Conservation (phyloP, 1,284 basidiomycete species). For the Apiotrichum mycotoxinovorans region DNA sequence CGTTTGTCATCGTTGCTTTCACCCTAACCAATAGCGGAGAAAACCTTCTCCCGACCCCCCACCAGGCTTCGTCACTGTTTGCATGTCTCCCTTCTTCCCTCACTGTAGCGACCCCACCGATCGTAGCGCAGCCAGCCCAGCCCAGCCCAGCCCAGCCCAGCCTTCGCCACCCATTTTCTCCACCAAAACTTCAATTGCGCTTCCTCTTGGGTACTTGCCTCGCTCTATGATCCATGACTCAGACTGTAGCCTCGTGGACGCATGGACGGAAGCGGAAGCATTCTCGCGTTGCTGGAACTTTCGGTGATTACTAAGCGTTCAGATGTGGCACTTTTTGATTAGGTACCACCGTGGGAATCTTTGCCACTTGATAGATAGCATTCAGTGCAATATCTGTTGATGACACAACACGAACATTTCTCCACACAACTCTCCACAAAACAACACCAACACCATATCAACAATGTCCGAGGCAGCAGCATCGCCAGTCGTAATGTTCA, state of each 20-base stretch:
- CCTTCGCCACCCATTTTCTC: too few relatives aligned
- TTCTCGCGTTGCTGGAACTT: neutral
- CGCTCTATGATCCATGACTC: too few relatives aligned
- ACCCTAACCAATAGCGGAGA: neutral
- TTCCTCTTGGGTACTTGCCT: too few relatives aligned
- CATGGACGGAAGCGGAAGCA: neutral
- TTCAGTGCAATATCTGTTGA: neutral
- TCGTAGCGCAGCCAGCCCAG: too few relatives aligned
- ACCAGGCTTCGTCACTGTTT: neutral
- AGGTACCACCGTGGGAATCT: neutral
- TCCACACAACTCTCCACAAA: neutral
- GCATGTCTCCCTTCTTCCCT: too few relatives aligned
- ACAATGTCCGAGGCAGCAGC: conserved; percentile 20
- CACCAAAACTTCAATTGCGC: too few relatives aligned
- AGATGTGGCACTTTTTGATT: neutral
- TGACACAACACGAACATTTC: neutral
- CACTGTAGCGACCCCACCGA: too few relatives aligned
- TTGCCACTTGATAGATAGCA: neutral
- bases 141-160: too few relatives aligned
- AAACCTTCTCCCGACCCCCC: neutral
- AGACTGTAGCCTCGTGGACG: too few relatives aligned
- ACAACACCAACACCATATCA: neutral
- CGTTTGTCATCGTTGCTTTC: neutral
- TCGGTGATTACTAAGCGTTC: neutral
- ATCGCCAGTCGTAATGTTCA: conserved; percentile 69